Conservation (phyloP, 2,329 filamentous ascomycete species). For the Fusarium sp. region DNA sequence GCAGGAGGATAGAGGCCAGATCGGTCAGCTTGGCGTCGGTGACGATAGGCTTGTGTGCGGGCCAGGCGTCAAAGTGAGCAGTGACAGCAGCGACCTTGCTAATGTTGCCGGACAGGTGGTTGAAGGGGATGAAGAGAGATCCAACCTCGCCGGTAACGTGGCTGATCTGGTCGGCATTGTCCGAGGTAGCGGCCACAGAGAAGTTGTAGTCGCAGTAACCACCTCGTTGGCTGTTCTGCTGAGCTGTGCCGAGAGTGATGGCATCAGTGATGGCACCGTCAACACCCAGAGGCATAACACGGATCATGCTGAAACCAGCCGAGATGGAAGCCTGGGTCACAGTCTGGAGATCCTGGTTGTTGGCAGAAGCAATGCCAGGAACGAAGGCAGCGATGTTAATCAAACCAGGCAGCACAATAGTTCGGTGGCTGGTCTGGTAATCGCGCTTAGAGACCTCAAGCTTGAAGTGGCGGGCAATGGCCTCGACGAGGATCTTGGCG, state of each 20-base stretch:
- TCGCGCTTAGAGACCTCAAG: constrained; percentile 87
- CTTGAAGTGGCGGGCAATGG: constrained; percentile 89
- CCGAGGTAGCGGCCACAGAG: constrained; percentile 79
- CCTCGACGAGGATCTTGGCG: constrained; percentile 96
- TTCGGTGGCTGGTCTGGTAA: constrained; percentile 90
- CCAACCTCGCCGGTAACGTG: constrained; percentile 80
- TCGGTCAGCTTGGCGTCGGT: constrained; percentile 86
- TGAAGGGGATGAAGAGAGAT: constrained; percentile 86
- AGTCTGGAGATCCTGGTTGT: constrained; percentile 75
- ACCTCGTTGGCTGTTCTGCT: constrained; percentile 76
- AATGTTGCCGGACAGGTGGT: constrained; percentile 84
- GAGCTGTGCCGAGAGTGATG: constrained; percentile 76
- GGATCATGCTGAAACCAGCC: constrained; percentile 83
- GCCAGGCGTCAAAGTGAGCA: constrained; percentile 83
- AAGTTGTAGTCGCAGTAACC: constrained; percentile 85
- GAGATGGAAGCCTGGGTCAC: constrained; percentile 81
- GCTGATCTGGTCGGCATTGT: constrained; percentile 81
- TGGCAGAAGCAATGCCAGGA: constrained; percentile 74
- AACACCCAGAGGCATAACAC: constrained; percentile 81
- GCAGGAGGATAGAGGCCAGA: constrained; percentile 81
- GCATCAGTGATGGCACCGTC: constrained; percentile 81
- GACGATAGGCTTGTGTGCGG: constrained; percentile 81
- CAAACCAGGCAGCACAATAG: constrained; percentile 78
- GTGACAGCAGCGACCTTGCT: constrained; percentile 86
- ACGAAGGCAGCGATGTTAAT: constrained; percentile 87